Evolutionary conservation across 2,329 filamentous ascomycete genomes (phyloP), one percentile per base, ranked within the genome.

Genomic region (Fusarium scirpi): DNA sequence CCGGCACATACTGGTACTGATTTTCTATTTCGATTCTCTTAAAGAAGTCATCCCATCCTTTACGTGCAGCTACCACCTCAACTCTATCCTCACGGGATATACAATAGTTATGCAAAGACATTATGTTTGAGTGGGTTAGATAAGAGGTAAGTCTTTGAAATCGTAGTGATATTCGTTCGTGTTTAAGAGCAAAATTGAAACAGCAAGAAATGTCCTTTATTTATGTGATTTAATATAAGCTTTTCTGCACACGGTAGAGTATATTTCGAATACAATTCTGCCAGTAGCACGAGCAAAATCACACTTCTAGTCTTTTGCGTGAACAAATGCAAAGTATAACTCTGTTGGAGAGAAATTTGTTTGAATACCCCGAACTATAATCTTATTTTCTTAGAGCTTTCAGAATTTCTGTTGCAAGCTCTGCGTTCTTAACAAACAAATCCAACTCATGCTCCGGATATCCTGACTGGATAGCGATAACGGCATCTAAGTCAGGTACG

Each of bases 401-500:
- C 18, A 71, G 13, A 15, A 70, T 52, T 5, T 64, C 49, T 12
- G 64, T 58, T 2, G 64, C 68, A 44, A 69, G 30, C 12, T 71
- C 63, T 18, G 69, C 51, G 6, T 70, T 70, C 5, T 52, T 54
- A 2, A 52, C 34, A 29, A 71, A 71, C 3, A 69, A 27, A 8
- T 70, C 59, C 22, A 56, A 34, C n/a, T 70, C 65, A 43, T 71
- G 68, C 22, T 71, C 68, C 1, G 68, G 68, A 48, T 71, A 70
- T 5, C 68, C 68, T 20, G 68, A 71, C 40, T 70, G 68, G 15
- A 69, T 51, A 8, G 68, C 68, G 6, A 70, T 55, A 8, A 65
- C 52, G 3, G 32, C 22, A 0, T 71, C 30, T 8, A 70, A 25
- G 24, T 46, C 58, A 1, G 68, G 68, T 2, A 69, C 51, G 3